Evolutionary conservation across 805 yeast species (phyloP), one percentile per base, ranked within the genome.

Genomic region (Hermanozyma aechmeae): DNA sequence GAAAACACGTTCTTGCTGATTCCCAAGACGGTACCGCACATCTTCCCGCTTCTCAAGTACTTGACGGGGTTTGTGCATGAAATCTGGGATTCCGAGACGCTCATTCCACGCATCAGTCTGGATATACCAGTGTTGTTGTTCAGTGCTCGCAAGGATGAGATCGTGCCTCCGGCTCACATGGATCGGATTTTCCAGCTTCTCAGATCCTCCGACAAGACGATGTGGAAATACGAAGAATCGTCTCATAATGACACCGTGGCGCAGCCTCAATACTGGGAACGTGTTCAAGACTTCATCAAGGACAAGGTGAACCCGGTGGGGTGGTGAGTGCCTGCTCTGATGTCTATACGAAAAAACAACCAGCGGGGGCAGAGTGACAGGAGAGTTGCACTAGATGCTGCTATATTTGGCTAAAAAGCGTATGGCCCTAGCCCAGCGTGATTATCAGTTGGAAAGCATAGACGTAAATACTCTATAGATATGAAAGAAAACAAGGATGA

Each of bases 161-260:
- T 89, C 15, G 95, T 89, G 2, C 96, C 97, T 3, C 95, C 96
- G 0, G 38, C 42, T 1, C 96, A 89, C 47, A 82, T n/a, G n/a
- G n/a, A n/a, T n/a, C 5, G 10, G 22, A 5, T 20, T 5, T 9
- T 11, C 22, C 22, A 8, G 9, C 5, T 20, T 13, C n/a, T 5
- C 11, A n/a, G 11, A 13, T 5, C 9, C 11, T 5, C 6, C 11
- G 15, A 23, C 25, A 23, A 23, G 25, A 12, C 4, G 16, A 13
- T 23, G 16, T 6, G 4, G 11, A 4, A 10, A 6, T 23, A 6
- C 25, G 15, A 5, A 15, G 15, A 8, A 15, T 6, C 15, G 11
- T 14, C 4, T 11, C 25, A 23, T 15, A 23, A 23, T 15, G 25
- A 23, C 15, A 23, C 25, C 25, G 14, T 23, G 6, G 14, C 15